A percentile compares a stretch with the other conserved stretches of the same genome.
Evolutionary conservation across 805 yeast species (phyloP).

Genomic region (Barnettozyma botsteinii): DNA sequence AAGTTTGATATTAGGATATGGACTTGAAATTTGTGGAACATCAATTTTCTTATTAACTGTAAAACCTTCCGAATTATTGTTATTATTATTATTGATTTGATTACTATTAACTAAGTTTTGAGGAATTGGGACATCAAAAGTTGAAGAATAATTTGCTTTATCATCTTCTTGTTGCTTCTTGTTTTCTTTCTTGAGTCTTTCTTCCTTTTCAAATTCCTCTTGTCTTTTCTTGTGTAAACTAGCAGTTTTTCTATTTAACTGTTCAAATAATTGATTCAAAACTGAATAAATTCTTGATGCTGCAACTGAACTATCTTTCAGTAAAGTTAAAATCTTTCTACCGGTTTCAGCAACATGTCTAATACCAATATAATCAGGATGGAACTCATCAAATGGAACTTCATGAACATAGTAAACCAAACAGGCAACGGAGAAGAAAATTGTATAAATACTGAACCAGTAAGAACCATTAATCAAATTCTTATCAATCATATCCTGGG

Average conservation of each 20-base stretch:
- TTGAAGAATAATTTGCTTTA: constrained; percentile 4
- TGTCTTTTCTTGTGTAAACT: constrained; percentile 30
- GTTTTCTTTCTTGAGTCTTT: constrained; percentile 11
- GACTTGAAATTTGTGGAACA: constrained; percentile 6
- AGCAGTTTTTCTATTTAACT: constrained; percentile 68
- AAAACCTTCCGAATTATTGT: no score
- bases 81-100: background rate
- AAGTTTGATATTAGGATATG: constrained; percentile 16
- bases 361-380: constrained; percentile 51
- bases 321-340: constrained; percentile 58
- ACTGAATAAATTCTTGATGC: constrained; percentile 77
- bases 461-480: constrained; percentile 76
- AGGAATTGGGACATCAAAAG: constrained; percentile 21
- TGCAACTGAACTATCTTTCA: constrained; percentile 71
- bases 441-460: constrained; percentile 88
- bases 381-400: constrained; percentile 38
- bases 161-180: constrained; percentile 2
- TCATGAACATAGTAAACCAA: constrained; percentile 73
- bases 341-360: constrained; percentile 79
- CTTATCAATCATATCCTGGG: constrained; percentile 72
- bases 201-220: constrained; percentile 5
- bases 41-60: constrained; percentile 6
- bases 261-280: constrained; percentile 74
- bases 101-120: constrained; percentile 21
- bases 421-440: constrained; percentile 85